Base-by-base conservation (phyloP, 2,329 filamentous ascomycete species). In the Epichloe coenophiala region DNA sequence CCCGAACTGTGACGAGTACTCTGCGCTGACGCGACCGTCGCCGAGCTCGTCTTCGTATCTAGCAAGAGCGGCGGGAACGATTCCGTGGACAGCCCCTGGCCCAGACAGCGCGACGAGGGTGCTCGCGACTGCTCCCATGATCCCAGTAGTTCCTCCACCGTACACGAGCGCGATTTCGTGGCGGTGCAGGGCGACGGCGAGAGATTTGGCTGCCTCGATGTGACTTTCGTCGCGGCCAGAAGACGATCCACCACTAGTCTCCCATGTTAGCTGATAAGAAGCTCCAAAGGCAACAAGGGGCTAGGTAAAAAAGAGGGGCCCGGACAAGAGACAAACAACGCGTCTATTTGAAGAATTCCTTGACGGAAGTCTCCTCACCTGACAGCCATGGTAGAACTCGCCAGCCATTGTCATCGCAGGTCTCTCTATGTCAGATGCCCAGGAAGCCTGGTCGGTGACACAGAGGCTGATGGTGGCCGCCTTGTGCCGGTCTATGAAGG, bases 41-140 rank as follows among this genome's bases (percentile, higher is more conserved):
- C 71, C 74, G 51, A 74, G 72, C 61, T 81, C 76, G 49, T 78
- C 82, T 69, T 95, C 89, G 65, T 83, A 83, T 57, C 78, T 77
- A 39, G 95, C 80, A 3, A 97, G 78, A 0, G 90, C 84, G 44
- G 83, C 77, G 3, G 91, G 91, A 60, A 97, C 95, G 63, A 97
- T 86, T 60, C 91, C 91, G 70, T 95, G 90, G 12, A 96, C 91
- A 8, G 84, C 71, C 49, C 80, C 66, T 0, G 89, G 88, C 1
- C 91, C 91, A 3, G 83, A 81, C 54, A 95, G 79, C 0, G 83
- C n/a, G n/a, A n/a, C n/a, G n/a, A n/a, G n/a, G n/a, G n/a, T n/a
- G n/a, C n/a, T n/a, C n/a, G 91, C 88, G 12, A 96, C 68, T 63
- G 95, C 88, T 62, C 91, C 91, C 91, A 97, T 97, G 40, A 97